Evolutionary conservation across 176 grass and related monocot genomes (phyloP).

Genomic region (Urochloa ruziziensis): DNA sequence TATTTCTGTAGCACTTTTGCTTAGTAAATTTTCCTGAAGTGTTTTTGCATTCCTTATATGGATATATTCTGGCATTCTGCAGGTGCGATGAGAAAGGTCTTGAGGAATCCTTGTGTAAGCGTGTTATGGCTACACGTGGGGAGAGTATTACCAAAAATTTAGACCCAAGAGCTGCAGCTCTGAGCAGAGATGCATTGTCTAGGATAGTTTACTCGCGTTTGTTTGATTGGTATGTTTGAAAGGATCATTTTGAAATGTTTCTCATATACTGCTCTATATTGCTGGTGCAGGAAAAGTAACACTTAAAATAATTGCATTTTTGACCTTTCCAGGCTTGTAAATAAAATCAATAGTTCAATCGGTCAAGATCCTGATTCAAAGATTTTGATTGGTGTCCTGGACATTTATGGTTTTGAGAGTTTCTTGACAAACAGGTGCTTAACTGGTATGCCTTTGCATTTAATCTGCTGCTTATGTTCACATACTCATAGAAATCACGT

Average conservation of each 20-base stretch:
- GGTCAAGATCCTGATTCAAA: conserved; percentile 98
- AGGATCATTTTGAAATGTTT: conserved; percentile 7
- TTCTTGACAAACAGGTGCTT: conserved; percentile 99
- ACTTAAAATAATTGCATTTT: conserved; percentile 18
- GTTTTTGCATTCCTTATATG: conserved; percentile 12
- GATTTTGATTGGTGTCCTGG: conserved; percentile 91
- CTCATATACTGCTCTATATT: conserved; percentile 24
- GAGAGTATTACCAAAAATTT: conserved; percentile 94
- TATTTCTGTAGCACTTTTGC: neutral
- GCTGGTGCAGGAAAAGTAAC: conserved; percentile 4
- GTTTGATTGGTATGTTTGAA: conserved; percentile 83
- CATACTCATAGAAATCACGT: conserved; percentile 33
- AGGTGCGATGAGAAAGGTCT: conserved; percentile 78
- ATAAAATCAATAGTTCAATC: conserved; percentile 86
- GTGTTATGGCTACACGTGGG: conserved; percentile 91
- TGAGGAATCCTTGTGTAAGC: conserved; percentile 84
- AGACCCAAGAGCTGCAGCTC: conserved; percentile 59
- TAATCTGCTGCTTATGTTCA: conserved; percentile 35
- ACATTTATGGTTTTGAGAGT: conserved; percentile 99
- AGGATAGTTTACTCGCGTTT: conserved; percentile 91
- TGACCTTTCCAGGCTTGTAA: conserved; percentile 77
- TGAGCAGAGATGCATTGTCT: conserved; percentile 92
- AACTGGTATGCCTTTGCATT: conserved; percentile 97
- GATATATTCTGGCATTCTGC: conserved; percentile 24
- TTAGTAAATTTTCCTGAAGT: conserved; percentile 16